phyloP scores from a whole-genome alignment of 1,284 basidiomycete species.

The Coniophora puteana region DNA sequence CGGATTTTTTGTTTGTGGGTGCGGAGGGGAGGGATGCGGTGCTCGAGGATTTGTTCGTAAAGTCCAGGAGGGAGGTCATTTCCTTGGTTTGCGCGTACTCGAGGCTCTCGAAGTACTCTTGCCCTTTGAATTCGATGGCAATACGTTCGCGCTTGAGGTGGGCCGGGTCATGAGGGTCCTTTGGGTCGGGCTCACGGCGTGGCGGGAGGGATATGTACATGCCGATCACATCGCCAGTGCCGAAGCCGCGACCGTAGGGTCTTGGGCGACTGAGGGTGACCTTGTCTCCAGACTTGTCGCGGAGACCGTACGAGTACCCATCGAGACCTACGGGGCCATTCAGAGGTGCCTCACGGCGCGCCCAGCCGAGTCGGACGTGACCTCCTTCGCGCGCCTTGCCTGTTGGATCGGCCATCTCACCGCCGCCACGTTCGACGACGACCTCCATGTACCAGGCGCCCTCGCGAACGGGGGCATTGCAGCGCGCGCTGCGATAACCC shows the following conservation, averaged over 20 bases:
- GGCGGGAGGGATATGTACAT: constrained; percentile 90
- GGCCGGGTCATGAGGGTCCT: constrained; percentile 69
- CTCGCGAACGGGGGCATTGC: constrained; percentile 85
- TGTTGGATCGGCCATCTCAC: constrained; percentile 46
- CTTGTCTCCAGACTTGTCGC: constrained; percentile 92
- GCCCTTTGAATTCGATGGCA: constrained; percentile 93
- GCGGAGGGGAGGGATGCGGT: constrained; percentile 55
- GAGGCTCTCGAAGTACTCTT: constrained; percentile 92
- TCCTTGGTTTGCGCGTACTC: constrained; percentile 93
- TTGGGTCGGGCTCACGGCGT: constrained; percentile 47
- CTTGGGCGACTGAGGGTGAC: constrained; percentile 80
- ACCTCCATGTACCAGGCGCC: constrained; percentile 97
- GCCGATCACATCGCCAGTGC: constrained; percentile 87
- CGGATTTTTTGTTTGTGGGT: constrained; percentile 56
- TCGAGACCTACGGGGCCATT: constrained; percentile 94
- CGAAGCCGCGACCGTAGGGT: constrained; percentile 74
- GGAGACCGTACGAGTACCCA: constrained; percentile 88
- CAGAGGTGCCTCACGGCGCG: constrained; percentile 84
- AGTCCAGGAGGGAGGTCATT: constrained; percentile 86
- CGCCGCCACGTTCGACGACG: constrained; percentile 73
- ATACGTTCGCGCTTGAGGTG: constrained; percentile 83
- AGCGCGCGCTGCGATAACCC: constrained; percentile 88
- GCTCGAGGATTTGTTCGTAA: constrained; percentile 52
- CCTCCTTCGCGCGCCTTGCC: constrained; percentile 58
- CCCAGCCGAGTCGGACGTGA: constrained; percentile 91